Conservation (phyloP, 129 eudicot genomes). For the Saussurea involucrata region DNA sequence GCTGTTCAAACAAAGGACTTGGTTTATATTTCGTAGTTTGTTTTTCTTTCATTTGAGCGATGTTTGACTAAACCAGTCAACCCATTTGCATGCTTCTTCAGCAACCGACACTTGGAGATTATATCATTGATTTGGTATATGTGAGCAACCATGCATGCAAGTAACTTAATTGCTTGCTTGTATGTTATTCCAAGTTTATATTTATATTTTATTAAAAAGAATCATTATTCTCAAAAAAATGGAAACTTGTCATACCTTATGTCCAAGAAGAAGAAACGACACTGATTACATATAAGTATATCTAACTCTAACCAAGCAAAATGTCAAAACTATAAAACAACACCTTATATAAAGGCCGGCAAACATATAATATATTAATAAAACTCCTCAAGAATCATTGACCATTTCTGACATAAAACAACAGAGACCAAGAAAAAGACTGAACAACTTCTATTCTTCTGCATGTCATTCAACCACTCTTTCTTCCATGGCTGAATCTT, state of each 20-base stretch:
- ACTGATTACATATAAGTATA: constrained; percentile 13
- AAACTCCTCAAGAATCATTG: constrained; percentile 4
- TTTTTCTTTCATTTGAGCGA: constrained; percentile 10
- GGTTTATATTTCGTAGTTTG: constrained; percentile 9
- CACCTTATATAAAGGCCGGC: constrained; percentile 20
- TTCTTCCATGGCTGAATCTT: constrained; percentile 43
- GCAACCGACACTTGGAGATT: constrained; percentile 25
- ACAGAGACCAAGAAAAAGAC: constrained; percentile 20
- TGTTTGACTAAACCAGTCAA: constrained; percentile 10
- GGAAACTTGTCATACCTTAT: background rate
- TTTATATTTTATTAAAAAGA: background rate
- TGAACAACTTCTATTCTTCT: constrained; percentile 17
- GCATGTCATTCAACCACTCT: constrained; percentile 15
- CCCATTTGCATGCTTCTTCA: constrained; percentile 10
- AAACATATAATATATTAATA: background rate
- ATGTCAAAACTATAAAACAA: background rate
- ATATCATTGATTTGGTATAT: background rate
- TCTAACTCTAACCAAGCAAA: constrained; percentile 2
- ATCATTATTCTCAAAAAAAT: background rate
- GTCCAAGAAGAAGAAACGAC: constrained; percentile 21
- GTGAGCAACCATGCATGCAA: background rate
- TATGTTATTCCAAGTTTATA: background rate
- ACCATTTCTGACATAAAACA: constrained; percentile 17
- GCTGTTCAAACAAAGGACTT: background rate
- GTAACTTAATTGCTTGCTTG: background rate